These are phyloP conservation scores for Mrakia blollopis DNA, from an alignment of 768 basidiomycete species.

Conservation along the genomic window DNA sequence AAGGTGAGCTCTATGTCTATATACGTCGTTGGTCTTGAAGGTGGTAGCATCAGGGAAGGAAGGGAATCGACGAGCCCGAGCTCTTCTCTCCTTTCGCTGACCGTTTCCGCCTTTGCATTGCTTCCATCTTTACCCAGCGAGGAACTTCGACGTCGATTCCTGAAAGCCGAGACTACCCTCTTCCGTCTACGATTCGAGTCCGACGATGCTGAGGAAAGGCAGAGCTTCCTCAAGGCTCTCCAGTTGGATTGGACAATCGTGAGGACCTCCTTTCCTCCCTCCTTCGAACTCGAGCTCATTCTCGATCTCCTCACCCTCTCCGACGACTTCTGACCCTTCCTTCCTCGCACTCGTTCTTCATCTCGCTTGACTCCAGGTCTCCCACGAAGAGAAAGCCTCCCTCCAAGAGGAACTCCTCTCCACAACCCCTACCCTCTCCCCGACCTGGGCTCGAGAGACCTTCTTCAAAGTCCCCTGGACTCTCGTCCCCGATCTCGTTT, in stretches of 20 bases:
- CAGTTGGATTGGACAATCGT: constrained; percentile 47
- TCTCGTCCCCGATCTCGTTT: constrained; percentile 85
- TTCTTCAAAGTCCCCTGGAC: constrained; percentile 97
- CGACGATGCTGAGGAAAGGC: constrained; percentile 54
- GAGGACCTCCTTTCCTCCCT: constrained; percentile 10
- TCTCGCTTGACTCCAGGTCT: constrained; percentile 50
- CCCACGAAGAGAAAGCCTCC: constrained; percentile 53
- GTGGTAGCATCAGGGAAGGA: background rate
- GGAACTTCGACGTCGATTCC: constrained; percentile 78
- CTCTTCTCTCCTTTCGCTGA: constrained; percentile 2
- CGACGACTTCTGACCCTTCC: background rate
- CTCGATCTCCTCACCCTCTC: background rate
- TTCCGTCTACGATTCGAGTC: constrained; percentile 76
- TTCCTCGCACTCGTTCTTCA: background rate
- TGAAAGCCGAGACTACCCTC: constrained; percentile 79
- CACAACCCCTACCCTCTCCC: constrained; percentile 44
- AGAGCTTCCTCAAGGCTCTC: constrained; percentile 55
- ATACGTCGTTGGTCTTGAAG: background rate
- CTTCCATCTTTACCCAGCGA: constrained; percentile 54
- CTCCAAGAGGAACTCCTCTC: constrained; percentile 53
- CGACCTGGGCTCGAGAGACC: constrained; percentile 47
- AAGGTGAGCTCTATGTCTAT: constrained; percentile 66
- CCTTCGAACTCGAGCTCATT: too few species aligned
- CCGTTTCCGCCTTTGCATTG: background rate
- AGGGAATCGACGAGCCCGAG: background rate